Percentiles rank a stretch among this genome's conserved stretches.
Evolutionary conservation across 805 yeast species (phyloP).

Genomic region (Barnettozyma botsteinii): DNA sequence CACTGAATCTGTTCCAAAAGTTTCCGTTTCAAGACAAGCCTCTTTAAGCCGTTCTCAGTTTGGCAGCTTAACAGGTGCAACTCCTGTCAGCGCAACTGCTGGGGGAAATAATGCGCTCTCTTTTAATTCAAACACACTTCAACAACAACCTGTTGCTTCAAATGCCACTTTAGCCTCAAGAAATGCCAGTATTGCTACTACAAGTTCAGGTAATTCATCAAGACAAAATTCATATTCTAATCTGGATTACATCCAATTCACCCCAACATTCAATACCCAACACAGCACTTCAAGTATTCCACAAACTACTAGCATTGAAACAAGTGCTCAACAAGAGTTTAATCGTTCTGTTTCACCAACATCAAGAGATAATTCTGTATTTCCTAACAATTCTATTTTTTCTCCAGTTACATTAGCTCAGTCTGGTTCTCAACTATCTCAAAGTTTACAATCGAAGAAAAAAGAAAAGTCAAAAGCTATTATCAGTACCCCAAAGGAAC

Average conservation of each 20-base stretch:
- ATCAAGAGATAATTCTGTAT: constrained; percentile 1
- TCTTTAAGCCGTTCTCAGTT: constrained; percentile 3
- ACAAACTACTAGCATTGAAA: background rate
- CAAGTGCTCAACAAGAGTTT: background rate
- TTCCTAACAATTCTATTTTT: background rate
- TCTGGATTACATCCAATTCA: constrained; percentile 21
- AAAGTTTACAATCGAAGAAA: constrained; percentile 20
- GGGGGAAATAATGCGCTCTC: background rate
- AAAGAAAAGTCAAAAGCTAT: constrained; percentile 43
- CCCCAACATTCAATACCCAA: constrained; percentile 12
- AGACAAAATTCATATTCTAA: constrained; percentile 24
- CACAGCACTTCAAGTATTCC: background rate
- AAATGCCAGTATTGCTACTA: constrained; percentile 16
- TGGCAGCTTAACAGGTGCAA: background rate
- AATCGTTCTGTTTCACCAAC: constrained; percentile 7
- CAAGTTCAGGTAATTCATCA: constrained; percentile 20
- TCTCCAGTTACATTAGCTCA: background rate
- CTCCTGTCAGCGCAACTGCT: background rate
- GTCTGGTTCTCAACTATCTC: background rate
- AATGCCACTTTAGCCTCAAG: constrained; percentile 11
- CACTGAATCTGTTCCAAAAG: background rate
- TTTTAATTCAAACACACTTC: background rate
- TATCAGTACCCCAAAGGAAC: constrained; percentile 55
- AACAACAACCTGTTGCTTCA: constrained; percentile 1
- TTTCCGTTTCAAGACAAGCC: constrained; percentile 13